Evolutionary conservation across 371 early-diverging fungal genomes (phyloP), one percentile per base, ranked within the genome.

Genomic region (Saksenaea vasiformis): DNA sequence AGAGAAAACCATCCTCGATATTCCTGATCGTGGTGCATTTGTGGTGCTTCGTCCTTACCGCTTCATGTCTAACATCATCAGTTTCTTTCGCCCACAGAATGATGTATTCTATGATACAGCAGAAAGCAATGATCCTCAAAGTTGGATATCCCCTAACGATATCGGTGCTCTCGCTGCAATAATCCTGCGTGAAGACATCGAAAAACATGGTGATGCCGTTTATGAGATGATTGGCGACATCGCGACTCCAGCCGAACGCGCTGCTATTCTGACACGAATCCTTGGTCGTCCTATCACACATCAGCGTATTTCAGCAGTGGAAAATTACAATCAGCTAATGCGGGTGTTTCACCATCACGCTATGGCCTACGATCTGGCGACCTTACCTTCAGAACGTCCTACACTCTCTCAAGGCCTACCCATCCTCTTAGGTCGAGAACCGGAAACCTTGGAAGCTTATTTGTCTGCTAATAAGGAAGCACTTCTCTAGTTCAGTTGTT

Each of bases 11-110:
- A 54, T 69, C 34, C 15, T 44, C 35, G 47, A 56, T 17, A 61
- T 60, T 14, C 62, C 65, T 36, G 62, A 69, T 51, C 58, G 68
- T 9, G 61, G 44, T 34, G 22, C 54, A 15, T 67, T 37, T 43
- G 69, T 69, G 0, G 54, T 55, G 2, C 36, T 69, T 3, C 65
- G 65, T 7, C 69, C 65, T 3, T 19, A 51, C 15, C 24, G 22
- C 9, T 69, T 69, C 54, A 61, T 69, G 65, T 56, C 65, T 41
- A 65, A 69, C 39, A 31, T 31, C 13, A 27, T 65, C 1, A 27
- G 22, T 27, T 41, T 13, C 14, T 14, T 13, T 41, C 43, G 13
- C 1, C 43, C 14, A 5, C 11, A 19, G n/a, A 47, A 43, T 5
- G 28, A 41, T 24, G 47, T 15, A 24, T 9, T 56, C 44, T 2